Percentiles rank a stretch among this genome's conserved stretches.
These are phyloP conservation scores for Moricandia arvensis DNA, from an alignment of 345 rosid genomes.

Conservation along the genomic window DNA sequence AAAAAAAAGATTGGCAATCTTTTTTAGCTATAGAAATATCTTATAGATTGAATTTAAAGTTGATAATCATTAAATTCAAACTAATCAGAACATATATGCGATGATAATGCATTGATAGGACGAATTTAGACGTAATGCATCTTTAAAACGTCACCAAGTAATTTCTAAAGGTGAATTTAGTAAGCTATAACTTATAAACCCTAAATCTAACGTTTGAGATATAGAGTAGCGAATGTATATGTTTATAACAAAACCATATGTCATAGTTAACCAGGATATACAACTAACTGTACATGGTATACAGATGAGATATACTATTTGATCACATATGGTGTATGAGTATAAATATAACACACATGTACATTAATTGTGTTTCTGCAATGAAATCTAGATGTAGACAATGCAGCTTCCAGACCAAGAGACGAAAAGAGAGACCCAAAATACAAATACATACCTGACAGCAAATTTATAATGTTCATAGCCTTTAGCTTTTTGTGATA, in stretches of 20 bases:
- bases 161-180: not conserved
- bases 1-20: too few relatives aligned
- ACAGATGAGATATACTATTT: not conserved
- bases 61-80: conserved; percentile 1
- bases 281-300: not conserved
- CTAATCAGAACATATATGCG: not conserved
- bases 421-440: conserved; percentile 22
- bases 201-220: not conserved
- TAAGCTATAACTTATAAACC: conserved; percentile 3
- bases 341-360: not conserved
- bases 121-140: not conserved
- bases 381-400: not conserved
- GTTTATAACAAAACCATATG: not conserved
- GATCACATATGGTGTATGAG: conserved; percentile 1
- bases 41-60: not conserved
- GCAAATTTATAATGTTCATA: not conserved
- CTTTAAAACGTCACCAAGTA: not conserved
- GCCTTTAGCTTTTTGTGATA: conserved; percentile 8
- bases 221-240: not conserved
- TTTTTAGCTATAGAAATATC: not conserved
- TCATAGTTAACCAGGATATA: not conserved
- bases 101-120: not conserved
- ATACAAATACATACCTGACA: conserved; percentile 18
- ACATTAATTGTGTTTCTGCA: not conserved
- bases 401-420: conserved; percentile 22